Percentiles rank a stretch among this genome's conserved stretches.
Evolutionary conservation across 2,329 filamentous ascomycete genomes (phyloP).

Genomic region (Fusarium aywerte): DNA sequence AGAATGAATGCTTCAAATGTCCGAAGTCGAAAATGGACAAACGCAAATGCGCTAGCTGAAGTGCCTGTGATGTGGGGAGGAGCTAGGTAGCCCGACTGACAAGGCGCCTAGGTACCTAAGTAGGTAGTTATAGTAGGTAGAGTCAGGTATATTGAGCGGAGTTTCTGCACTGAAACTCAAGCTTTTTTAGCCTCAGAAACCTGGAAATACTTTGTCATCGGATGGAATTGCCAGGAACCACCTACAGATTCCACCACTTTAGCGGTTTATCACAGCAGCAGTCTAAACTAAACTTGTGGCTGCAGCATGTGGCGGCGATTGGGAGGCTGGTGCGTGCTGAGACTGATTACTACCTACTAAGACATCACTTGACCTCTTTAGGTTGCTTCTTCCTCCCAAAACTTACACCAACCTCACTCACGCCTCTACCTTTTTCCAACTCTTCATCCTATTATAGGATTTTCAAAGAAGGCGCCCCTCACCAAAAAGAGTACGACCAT

Average conservation of each 20-base stretch:
- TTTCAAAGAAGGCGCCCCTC: slow-evolving; percentile 18
- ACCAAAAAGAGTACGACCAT: slow-evolving; percentile 21
- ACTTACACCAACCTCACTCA: slow-evolving; percentile 26
- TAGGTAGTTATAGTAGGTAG: slow-evolving; percentile 13
- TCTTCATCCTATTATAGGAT: slow-evolving; percentile 16
- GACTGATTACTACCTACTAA: too few species aligned
- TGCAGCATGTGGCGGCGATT: slow-evolving; percentile 5
- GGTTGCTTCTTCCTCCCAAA: slow-evolving; percentile 24
- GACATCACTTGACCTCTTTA: slow-evolving; percentile 36
- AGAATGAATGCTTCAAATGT: slow-evolving; percentile 32
- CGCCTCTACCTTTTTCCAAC: slow-evolving; percentile 22
- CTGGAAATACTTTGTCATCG: not conserved
- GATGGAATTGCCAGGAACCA: slow-evolving; percentile 20
- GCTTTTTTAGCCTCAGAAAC: not conserved
- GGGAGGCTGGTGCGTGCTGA: not conserved
- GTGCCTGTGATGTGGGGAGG: not conserved
- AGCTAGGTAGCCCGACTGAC: too few species aligned
- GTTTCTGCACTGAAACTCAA: not conserved
- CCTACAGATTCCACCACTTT: slow-evolving; percentile 18
- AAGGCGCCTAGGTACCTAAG: too few species aligned
- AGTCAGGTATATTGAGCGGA: not conserved
- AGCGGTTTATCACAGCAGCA: not conserved
- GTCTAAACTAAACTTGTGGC: slow-evolving; percentile 29
- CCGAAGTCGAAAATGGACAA: slow-evolving; percentile 30
- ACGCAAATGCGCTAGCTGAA: slow-evolving; percentile 22